Conservation (phyloP, 371 early-diverging fungal genomes). For the Dichotomocladium elegans region DNA sequence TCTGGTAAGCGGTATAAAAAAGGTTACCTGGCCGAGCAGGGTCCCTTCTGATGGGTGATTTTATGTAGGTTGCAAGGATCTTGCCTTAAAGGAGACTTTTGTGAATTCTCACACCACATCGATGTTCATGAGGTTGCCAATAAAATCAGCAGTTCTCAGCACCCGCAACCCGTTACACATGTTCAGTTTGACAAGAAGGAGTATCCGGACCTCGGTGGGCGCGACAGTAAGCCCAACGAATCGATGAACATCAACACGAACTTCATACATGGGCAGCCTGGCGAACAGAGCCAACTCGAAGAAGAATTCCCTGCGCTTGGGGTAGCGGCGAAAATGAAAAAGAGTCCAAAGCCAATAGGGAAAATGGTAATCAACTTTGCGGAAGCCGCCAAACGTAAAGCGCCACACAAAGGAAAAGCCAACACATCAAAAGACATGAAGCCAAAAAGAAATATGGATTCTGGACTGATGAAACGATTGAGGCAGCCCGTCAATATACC, state of each 20-base stretch:
- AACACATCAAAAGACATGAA: background rate
- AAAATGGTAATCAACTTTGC: slow-evolving; percentile 32
- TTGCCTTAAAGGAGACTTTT: slow-evolving; percentile 66
- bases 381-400: slow-evolving; percentile 30
- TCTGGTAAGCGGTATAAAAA: slow-evolving; percentile 68
- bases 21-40: too few species aligned
- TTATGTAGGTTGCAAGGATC: slow-evolving; percentile 53
- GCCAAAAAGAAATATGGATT: background rate
- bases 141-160: slow-evolving; percentile 18
- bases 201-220: slow-evolving; percentile 25
- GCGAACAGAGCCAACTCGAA: background rate
- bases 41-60: background rate
- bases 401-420: slow-evolving; percentile 11
- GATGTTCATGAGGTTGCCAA: slow-evolving; percentile 41
- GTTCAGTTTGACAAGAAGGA: slow-evolving; percentile 18
- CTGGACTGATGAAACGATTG: slow-evolving; percentile 13
- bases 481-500: slow-evolving; percentile 46
- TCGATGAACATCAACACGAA: background rate
- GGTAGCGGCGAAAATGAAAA: slow-evolving; percentile 20
- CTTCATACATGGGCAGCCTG: background rate
- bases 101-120: slow-evolving; percentile 62
- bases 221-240: background rate
- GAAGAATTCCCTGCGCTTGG: slow-evolving; percentile 40
- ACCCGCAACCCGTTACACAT: background rate
- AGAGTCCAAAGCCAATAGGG: background rate